Evolutionary conservation across 2,329 filamentous ascomycete genomes (phyloP).

Genomic region (Fulvia fulva): DNA sequence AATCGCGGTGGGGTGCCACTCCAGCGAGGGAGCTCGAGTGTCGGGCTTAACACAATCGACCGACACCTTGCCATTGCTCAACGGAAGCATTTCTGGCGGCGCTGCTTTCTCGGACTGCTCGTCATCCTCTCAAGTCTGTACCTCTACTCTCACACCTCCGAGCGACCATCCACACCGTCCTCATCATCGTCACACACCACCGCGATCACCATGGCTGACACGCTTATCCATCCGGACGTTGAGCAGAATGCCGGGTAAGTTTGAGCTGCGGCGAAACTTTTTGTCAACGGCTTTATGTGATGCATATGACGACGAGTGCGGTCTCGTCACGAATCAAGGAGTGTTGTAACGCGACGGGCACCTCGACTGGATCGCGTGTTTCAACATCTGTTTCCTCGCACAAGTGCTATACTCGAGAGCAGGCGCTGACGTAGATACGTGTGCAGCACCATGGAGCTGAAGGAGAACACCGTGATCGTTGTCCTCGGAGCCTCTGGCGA

Average conservation of each 20-base stretch:
- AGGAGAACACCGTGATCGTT: slow-evolving; percentile 95
- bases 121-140: background rate
- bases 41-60: background rate
- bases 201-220: slow-evolving; percentile 42
- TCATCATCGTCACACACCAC: background rate
- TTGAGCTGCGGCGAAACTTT: slow-evolving; percentile 8
- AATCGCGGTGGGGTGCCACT: no score
- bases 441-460: slow-evolving; percentile 81
- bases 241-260: slow-evolving; percentile 47
- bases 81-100: background rate
- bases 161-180: background rate
- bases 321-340: background rate
- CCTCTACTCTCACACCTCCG: background rate
- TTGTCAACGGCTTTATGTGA: background rate
- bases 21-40: background rate
- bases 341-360: background rate
- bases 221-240: slow-evolving; percentile 42
- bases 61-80: background rate
- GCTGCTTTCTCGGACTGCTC: background rate
- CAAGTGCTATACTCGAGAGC: slow-evolving; percentile 1
- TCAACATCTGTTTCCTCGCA: background rate
- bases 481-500: slow-evolving; percentile 96
- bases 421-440: slow-evolving; percentile 14
- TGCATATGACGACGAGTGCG: background rate
- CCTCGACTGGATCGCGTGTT: background rate